Base-by-base conservation (phyloP, 2,329 filamentous ascomycete genomes). In the Scytalidium lignicola region DNA sequence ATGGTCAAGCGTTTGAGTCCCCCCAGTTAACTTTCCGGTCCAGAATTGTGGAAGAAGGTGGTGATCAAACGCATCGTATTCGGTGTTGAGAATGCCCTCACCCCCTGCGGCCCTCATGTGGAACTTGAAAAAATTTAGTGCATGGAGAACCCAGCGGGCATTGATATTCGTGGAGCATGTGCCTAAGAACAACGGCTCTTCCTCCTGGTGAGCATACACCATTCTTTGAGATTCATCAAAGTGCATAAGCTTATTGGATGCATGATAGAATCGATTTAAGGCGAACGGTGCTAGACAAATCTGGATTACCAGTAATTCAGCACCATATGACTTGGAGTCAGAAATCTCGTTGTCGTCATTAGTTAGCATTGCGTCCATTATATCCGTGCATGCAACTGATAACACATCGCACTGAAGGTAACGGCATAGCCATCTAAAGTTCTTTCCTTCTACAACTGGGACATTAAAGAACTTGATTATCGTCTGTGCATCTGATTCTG, bases 71-170 rank as follows among this genome's bases (percentile, higher is more conserved):
- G 62, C 58, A 5, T 55, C 47, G 53, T 71, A 71, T 2, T 61
- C 59, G 8, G 61, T 47, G 43, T 58, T 63, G 2, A 76, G 59
- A 0, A 70, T 65, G 19, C 59, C 57, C n/a, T 70, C 66, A 3
- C 63, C 63, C 8, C 61, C 43, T 7, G 57, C 57, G 39, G 67
- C 49, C 42, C 61, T 68, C 58, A 79, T 68, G 52, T 80, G 74
- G 44, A 71, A 70, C 42, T 71, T 71, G 65, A 78, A 80, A 66
- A 79, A 79, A 52, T 77, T 76, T 41, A 74, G 58, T 37, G 70
- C 64, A 52, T 78, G 70, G 4, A 77, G 58, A 2, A 73, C 46
- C 70, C 70, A 76, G 2, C 67, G 59, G 46, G 74, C 62, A 52
- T 78, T 73, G 45, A 79, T 55, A 1, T 66, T 52, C 3, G 60